Base-by-base conservation (phyloP, 148 eudicot genomes). In the Chenopodium album region DNA sequence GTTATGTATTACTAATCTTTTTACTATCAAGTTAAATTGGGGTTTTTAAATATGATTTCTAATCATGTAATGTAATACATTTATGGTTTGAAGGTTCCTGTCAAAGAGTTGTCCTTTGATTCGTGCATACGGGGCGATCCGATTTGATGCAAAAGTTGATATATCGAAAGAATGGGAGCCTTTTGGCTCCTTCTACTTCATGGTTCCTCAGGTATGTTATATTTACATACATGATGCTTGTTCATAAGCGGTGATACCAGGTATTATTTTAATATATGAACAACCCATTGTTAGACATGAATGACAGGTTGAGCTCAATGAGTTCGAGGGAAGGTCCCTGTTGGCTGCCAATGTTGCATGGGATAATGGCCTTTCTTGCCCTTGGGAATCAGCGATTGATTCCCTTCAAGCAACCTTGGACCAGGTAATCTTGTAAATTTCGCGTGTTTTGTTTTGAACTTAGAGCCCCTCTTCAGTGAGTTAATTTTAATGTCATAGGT, bases 41-140 rank as follows among this genome's bases (percentile, higher is more conserved):
- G 4, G 60, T 19, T 70, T 76, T 29, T 16, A 48, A 12, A 52
- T 7, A 23, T 7, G 46, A 65, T 19, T 46, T 22, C 26, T 71
- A 71, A 63, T 31, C 16, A 7, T 47, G 6, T 66, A 41, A 26
- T 23, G 20, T 68, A 9, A 46, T 20, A 12, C 12, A 32, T 41
- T 6, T 76, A 2, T 79, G 79, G 47, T 74, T 64, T 80, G 41
- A 79, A 96, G 99, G 89, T 97, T 94, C 86, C 85, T 97, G 75
- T 97, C 96, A 17, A 90, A 91, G 86, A 87, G 83, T 34, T 92
- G 97, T 81, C 99, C 97, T 63, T 48, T 94, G 80, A 87, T 97
- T 77, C 97, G 99, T 76, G 99, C 97, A 56, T 97, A 97, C 86
- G 99, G 99, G 63, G 99, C 92, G 9, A 97, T 97, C 52, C 98